Base-by-base conservation (phyloP, 1,139 yeast species). In the Candida glucosophila region DNA sequence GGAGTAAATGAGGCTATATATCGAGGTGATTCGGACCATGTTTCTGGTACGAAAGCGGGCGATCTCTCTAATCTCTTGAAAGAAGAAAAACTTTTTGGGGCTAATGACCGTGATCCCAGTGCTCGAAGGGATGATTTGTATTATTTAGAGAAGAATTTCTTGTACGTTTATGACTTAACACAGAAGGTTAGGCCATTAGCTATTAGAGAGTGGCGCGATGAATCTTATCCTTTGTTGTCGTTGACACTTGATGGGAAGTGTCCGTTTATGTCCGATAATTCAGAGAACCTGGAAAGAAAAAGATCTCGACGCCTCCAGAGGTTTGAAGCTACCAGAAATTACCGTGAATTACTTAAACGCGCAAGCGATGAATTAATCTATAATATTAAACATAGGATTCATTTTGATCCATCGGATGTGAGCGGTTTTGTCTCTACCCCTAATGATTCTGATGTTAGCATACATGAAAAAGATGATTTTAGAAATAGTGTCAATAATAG, bases 51-150 rank as follows among this genome's bases (percentile, higher is more conserved):
- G 20, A 29, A 35, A 24, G 37, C 40, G 20, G 51, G 50, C 16
- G 63, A 60, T 30, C 63, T 90, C 31, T 75, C 79, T 23, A 72
- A 77, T 30, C 61, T 90, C 37, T 67, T 88, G 39, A 75, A 75
- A 35, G 88, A 83, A 44, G 98, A 92, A 47, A 82, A 83, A 43
- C 58, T 83, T 13, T 74, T 75, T 47, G 95, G 95, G 6, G 81
- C 95, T 1, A 72, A 81, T 19, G 97, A 90, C 51, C 68, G 95
- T 39, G 96, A 88, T 49, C 92, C 94, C 12, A 70, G 66, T 37
- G 88, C 93, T 5, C 76, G 68, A 37, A 66, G 95, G 29, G 95
- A 83, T 38, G 96, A 88, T 48, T 70, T 81, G 42, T 77, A 79
- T 45, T 82, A 83, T 48, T 82, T 92, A 50, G 76, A 76, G 28